These are phyloP conservation scores for Cyclospora cayetanensis DNA, from an alignment of 169 alveolate genomes.

Conservation along the genomic window DNA sequence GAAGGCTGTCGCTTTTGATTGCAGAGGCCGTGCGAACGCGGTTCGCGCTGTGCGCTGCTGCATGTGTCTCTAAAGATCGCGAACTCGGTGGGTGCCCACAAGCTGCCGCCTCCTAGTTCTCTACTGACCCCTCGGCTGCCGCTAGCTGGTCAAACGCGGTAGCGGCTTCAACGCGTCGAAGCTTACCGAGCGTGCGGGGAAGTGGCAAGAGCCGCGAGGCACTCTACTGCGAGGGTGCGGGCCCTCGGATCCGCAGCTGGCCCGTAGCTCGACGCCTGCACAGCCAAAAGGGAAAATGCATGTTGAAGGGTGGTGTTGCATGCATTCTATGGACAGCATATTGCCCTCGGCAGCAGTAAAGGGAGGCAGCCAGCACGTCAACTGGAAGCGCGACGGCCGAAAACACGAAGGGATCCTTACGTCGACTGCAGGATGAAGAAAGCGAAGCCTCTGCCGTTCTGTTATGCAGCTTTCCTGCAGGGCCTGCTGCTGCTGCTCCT, in stretches of 20 bases:
- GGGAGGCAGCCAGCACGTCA: not conserved
- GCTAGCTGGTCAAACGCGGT: too few relatives aligned
- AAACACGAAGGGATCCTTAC: not conserved
- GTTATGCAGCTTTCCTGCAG: not conserved
- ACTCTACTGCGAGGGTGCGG: slow-evolving; percentile 37
- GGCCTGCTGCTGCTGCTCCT: not conserved
- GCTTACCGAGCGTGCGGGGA: slow-evolving; percentile 22
- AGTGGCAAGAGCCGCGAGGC: slow-evolving; percentile 3
- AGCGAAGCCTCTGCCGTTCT: slow-evolving; percentile 23
- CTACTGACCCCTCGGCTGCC: too few relatives aligned
- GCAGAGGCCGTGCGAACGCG: too few relatives aligned
- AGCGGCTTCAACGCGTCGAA: too few relatives aligned
- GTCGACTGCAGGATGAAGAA: slow-evolving; percentile 7
- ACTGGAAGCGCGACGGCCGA: not conserved
- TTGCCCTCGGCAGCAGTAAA: not conserved
- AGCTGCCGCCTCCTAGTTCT: too few relatives aligned
- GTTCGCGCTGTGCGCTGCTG: too few relatives aligned
- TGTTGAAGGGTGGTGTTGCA: too few relatives aligned
- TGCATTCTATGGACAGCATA: too few relatives aligned
- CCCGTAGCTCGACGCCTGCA: slow-evolving; percentile 26
- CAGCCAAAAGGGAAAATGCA: not conserved
- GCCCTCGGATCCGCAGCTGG: not conserved
- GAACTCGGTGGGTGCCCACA: too few relatives aligned
- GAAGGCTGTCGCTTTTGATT: too few relatives aligned
- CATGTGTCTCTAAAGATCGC: too few relatives aligned